Evolutionary conservation across 495 filamentous ascomycete species (phyloP).

Genomic region (Paragyromitra xinjiangensis): DNA sequence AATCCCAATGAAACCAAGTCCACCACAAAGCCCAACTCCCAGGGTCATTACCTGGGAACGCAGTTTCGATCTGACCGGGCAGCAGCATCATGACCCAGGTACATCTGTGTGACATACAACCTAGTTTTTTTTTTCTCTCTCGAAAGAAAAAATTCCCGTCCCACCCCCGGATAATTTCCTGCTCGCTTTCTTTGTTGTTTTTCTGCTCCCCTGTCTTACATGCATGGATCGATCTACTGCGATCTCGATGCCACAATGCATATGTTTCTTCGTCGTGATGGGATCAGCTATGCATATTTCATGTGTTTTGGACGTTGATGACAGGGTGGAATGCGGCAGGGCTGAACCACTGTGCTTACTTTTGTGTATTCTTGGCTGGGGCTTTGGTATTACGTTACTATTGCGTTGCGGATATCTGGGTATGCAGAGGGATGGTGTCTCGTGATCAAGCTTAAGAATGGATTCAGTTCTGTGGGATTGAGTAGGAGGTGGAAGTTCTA

Average conservation of each 20-base stretch:
- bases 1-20: constrained; percentile 5
- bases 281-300: constrained; percentile 14
- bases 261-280: constrained; percentile 20
- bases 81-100: constrained; percentile 25
- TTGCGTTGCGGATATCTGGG: not conserved
- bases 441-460: not conserved
- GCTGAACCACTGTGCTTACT: constrained; percentile 8
- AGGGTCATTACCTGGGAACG: constrained; percentile 34
- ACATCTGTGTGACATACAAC: constrained; percentile 25
- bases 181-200: not conserved
- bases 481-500: constrained; percentile 13
- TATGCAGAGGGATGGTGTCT: constrained; percentile 1
- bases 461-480: not conserved
- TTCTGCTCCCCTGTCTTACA: constrained; percentile 41
- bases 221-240: constrained; percentile 44
- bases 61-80: constrained; percentile 24
- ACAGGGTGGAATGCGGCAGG: constrained; percentile 22
- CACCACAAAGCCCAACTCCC: constrained; percentile 2
- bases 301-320: constrained; percentile 11
- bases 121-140: not conserved
- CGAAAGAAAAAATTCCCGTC: not conserved
- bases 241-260: constrained; percentile 48
- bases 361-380: not conserved
- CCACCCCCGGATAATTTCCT: not conserved
- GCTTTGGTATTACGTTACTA: not conserved